These are phyloP conservation scores for Pseudopithomyces maydicus DNA, from an alignment of 2,329 filamentous ascomycete species.

Conservation along the genomic window DNA sequence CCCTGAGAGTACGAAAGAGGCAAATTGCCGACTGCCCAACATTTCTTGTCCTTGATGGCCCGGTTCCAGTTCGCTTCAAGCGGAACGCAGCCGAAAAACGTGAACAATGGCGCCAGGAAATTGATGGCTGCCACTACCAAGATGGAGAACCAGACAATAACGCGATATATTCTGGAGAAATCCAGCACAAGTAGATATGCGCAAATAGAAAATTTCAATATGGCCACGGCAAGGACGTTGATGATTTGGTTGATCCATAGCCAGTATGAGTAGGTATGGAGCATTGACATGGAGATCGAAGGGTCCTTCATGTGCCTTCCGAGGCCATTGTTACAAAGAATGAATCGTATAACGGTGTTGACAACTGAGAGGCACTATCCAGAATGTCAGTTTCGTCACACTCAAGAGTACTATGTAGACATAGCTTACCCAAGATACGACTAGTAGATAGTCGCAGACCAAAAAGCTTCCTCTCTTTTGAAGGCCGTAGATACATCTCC, in stretches of 20 bases:
- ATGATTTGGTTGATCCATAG: constrained; percentile 31
- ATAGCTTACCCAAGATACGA: constrained; percentile 29
- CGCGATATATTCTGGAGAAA: constrained; percentile 30
- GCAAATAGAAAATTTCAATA: constrained; percentile 38
- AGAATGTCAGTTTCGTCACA: constrained; percentile 8
- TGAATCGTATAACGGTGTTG: constrained; percentile 16
- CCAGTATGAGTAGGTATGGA: constrained; percentile 25
- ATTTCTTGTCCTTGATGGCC: constrained; percentile 19
- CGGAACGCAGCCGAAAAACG: constrained; percentile 32
- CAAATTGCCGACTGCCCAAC: constrained; percentile 28
- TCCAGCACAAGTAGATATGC: constrained; percentile 35
- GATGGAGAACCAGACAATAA: constrained; percentile 34
- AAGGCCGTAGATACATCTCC: constrained; percentile 30
- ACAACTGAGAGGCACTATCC: constrained; percentile 23
- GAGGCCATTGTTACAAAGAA: constrained; percentile 24
- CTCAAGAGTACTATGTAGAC: constrained; percentile 1
- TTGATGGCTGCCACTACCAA: constrained; percentile 32
- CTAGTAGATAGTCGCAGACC: constrained; percentile 31
- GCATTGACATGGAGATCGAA: constrained; percentile 17
- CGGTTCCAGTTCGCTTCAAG: constrained; percentile 35
- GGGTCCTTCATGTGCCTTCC: constrained; percentile 32
- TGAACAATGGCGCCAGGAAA: constrained; percentile 29
- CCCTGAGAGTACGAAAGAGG: constrained; percentile 31
- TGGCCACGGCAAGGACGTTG: constrained; percentile 35
- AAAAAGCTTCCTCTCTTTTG: constrained; percentile 25